Evolutionary conservation across 306 rosid species (phyloP).

Genomic region (Prinsepia uniflora): DNA sequence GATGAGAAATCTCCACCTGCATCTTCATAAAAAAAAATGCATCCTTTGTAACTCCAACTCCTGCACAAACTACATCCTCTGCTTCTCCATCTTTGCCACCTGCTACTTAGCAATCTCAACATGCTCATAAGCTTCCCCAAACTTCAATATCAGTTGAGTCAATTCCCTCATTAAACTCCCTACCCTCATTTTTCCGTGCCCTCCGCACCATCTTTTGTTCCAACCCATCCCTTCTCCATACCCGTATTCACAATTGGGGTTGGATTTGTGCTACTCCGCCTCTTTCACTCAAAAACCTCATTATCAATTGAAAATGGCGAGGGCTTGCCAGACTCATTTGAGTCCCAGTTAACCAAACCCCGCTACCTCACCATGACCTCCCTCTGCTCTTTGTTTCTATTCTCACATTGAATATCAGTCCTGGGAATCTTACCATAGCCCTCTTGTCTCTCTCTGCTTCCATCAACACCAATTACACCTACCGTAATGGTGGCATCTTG

Average conservation of each 20-base stretch:
- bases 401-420: conserved; percentile 92
- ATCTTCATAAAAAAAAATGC: conserved; percentile 88
- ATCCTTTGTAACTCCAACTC: conserved; percentile 94
- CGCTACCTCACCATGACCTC: conserved; percentile 34
- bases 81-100: conserved; percentile 96
- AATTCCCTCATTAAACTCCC: conserved; percentile 74
- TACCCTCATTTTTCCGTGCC: conserved; percentile 42
- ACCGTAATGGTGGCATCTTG: too few species aligned
- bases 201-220: conserved; percentile 1
- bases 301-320: conserved; percentile 72
- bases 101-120: conserved; percentile 82
- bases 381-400: conserved; percentile 42
- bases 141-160: conserved; percentile 73
- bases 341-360: conserved; percentile 31
- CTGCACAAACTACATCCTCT: conserved; percentile 84
- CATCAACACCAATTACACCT: too few species aligned
- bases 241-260: conserved; percentile 21
- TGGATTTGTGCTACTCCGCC: conserved; percentile 10
- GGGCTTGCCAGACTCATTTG: conserved; percentile 38
- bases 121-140: conserved; percentile 91
- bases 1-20: conserved; percentile 85
- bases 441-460: conserved; percentile 28
- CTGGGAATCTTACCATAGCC: conserved; percentile 62
- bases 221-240: conserved; percentile 5
- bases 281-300: conserved; percentile 46